These are phyloP conservation scores for Rhizopogon roseolus DNA, from an alignment of 768 basidiomycete species.

Conservation along the genomic window DNA sequence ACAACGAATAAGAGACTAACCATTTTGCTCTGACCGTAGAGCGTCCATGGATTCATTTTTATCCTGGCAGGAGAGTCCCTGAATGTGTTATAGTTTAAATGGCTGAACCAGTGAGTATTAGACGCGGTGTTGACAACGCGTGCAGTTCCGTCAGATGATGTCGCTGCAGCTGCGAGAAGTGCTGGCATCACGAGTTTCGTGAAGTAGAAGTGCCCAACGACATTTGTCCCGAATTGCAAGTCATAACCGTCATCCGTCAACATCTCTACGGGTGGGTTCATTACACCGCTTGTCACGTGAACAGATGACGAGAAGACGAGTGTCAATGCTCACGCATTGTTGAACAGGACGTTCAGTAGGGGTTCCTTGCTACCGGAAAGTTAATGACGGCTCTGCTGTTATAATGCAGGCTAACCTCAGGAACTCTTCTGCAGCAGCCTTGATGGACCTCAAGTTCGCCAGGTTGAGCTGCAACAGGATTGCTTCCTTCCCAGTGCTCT, in stretches of 20 bases:
- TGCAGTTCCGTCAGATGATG: conserved; percentile 25
- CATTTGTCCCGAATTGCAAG: conserved; percentile 20
- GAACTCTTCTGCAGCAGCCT: conserved; percentile 36
- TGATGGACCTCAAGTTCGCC: conserved; percentile 37
- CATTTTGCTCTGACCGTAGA: conserved; percentile 29
- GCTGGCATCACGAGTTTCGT: conserved; percentile 27
- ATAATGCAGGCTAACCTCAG: conserved; percentile 16
- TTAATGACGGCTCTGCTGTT: neutral
- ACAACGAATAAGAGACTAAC: conserved; percentile 8
- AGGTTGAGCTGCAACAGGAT: conserved; percentile 42
- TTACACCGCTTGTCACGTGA: neutral
- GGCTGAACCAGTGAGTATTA: conserved; percentile 13
- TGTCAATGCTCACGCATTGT: conserved; percentile 5
- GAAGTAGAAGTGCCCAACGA: conserved; percentile 6
- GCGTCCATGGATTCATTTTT: neutral
- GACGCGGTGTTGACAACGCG: conserved; percentile 34
- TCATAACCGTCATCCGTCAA: conserved; percentile 22
- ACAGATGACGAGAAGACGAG: neutral
- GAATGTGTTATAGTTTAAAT: conserved; percentile 22
- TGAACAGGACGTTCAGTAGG: conserved; percentile 24
- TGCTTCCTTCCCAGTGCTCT: conserved; percentile 39
- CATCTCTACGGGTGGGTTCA: conserved; percentile 24
- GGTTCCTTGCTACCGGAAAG: conserved; percentile 16
- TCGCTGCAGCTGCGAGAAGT: conserved; percentile 23
- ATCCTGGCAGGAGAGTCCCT: conserved; percentile 20